Base-by-base conservation (phyloP, 2,329 filamentous ascomycete species). In the Cladosporium sp. region DNA sequence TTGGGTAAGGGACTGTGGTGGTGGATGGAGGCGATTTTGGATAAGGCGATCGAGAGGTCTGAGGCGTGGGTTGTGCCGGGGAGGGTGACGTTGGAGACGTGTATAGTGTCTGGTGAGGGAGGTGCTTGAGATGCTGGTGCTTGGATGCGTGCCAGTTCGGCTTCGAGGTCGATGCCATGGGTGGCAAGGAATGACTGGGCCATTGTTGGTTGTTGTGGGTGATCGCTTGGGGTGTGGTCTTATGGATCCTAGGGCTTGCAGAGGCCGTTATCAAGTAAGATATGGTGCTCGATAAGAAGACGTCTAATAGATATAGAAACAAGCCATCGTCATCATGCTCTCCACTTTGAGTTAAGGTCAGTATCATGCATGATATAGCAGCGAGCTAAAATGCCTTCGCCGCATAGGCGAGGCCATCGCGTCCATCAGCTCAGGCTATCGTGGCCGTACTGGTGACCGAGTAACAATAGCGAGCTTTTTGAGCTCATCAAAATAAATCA, bases 91-190 rank as follows among this genome's bases (percentile, higher is more conserved):
- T 71, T 72, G 55, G 59, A n/a, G 55, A 71, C 41, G 24, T 60
- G n/a, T 34, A 49, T 21, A 21, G 49, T 21, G 4, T 64, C 30
- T 18, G 28, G 15, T 15, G 47, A 15, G 34, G 34, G 8, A 15
- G 24, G 18, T 28, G 41, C 6, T 28, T 62, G 32, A 4, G 59
- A 41, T 12, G 14, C 0, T 49, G 59, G 47, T 34, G 21, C 66
- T 49, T 78, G 76, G 18, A 75, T 68, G 38, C 72, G 72, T 12
- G 69, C 67, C 69, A 77, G 71, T 63, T 78, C 75, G 30, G 74
- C 70, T 65, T 77, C 70, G 24, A 78, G 69, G 65, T 78, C 72
- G 55, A 77, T 74, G 62, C 76, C 74, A 52, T 74, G 74, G 36
- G 71, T 66, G 30, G 70, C 69, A 15, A 77, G 70, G 67, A 71